Evolutionary conservation across 2,329 filamentous ascomycete species (phyloP).

Genomic region (Salinomyces thailandicus): DNA sequence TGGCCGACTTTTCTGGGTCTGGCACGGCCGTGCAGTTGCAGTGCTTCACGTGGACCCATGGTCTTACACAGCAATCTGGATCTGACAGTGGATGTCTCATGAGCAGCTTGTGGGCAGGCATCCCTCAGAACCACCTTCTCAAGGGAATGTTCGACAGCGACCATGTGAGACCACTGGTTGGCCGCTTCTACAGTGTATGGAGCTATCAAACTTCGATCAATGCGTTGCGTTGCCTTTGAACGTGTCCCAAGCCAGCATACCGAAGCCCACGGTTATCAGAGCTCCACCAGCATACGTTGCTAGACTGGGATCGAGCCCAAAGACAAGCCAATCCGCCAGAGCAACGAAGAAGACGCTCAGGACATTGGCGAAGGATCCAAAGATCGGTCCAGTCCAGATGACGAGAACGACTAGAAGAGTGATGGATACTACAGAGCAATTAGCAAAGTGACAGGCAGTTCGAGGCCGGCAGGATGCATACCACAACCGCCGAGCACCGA

Average conservation of each 20-base stretch:
- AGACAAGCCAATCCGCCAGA: slow-evolving; percentile 26
- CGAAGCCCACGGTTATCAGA: slow-evolving; percentile 23
- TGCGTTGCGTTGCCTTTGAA: slow-evolving; percentile 6
- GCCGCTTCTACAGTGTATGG: too few species aligned
- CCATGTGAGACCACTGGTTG: too few species aligned
- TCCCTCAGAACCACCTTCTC: too few species aligned
- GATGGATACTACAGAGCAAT: slow-evolving; percentile 17
- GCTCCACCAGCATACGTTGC: slow-evolving; percentile 24
- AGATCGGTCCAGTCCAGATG: slow-evolving; percentile 26
- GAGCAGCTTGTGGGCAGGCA: too few species aligned
- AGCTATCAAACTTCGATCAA: too few species aligned
- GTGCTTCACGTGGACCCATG: too few species aligned
- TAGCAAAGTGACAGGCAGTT: too few species aligned
- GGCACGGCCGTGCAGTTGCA: too few species aligned
- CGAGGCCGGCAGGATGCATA: slow-evolving; percentile 6
- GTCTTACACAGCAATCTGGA: too few species aligned
- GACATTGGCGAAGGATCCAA: slow-evolving; percentile 26
- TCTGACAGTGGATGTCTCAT: too few species aligned
- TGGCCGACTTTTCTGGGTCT: too few species aligned
- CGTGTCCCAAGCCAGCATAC: slow-evolving; percentile 21
- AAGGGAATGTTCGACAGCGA: too few species aligned
- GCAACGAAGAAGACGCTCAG: slow-evolving; percentile 25
- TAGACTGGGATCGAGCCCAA: slow-evolving; percentile 18
- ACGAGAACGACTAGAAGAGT: slow-evolving; percentile 23
- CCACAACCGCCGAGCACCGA: slow-evolving; percentile 20